Conservation (phyloP, 345 rosid genomes). For the Salix purpurea region DNA sequence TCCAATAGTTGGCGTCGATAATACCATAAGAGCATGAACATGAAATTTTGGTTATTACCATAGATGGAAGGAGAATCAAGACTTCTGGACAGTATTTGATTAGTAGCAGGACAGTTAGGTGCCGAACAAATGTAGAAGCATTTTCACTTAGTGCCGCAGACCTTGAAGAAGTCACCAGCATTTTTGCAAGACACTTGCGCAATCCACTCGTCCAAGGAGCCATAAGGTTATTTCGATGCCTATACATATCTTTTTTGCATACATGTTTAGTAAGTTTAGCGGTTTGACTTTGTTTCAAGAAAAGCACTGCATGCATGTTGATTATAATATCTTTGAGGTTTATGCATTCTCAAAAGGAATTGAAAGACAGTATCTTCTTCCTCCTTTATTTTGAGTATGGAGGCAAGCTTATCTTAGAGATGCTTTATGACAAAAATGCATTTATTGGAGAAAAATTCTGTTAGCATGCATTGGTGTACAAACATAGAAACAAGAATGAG, state of each 20-base stretch:
- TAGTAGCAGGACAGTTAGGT: slow-evolving; percentile 58
- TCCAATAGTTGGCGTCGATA: background rate
- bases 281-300: background rate
- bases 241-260: background rate
- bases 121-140: slow-evolving; percentile 77
- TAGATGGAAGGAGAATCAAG: slow-evolving; percentile 57
- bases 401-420: background rate
- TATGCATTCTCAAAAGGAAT: background rate
- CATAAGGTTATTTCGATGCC: slow-evolving; percentile 45
- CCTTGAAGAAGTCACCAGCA: slow-evolving; percentile 75
- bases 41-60: background rate
- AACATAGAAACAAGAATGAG: background rate
- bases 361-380: background rate
- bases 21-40: background rate
- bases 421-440: background rate
- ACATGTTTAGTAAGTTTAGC: background rate
- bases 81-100: slow-evolving; percentile 39
- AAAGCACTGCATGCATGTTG: background rate
- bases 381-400: rapidly evolving
- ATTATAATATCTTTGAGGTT: background rate
- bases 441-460: background rate
- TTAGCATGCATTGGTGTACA: background rate
- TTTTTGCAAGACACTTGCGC: slow-evolving; percentile 56
- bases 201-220: slow-evolving; percentile 78
- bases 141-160: slow-evolving; percentile 75